Percentiles rank a stretch among this genome's conserved stretches.
Conservation (phyloP, 768 basidiomycete genomes). For the Neoboletus brunneissimus region DNA sequence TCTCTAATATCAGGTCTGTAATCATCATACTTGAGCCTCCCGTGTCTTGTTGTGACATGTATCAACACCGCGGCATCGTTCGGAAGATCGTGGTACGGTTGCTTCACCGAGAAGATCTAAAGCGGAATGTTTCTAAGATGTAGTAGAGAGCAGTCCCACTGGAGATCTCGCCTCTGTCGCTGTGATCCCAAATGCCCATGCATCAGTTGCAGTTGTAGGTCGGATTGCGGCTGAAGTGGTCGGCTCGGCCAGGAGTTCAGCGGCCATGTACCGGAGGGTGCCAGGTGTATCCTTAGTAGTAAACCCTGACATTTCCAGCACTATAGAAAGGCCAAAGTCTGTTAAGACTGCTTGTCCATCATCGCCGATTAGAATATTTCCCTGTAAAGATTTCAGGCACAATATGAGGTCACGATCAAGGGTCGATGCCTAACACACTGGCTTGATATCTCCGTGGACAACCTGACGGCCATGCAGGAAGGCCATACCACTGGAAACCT, state of each 20-base stretch:
- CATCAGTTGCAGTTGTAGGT: conserved; percentile 30
- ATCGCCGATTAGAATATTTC: conserved; percentile 38
- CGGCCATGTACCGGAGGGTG: conserved; percentile 41
- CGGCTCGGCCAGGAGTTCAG: conserved; percentile 29
- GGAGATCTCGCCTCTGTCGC: conserved; percentile 31
- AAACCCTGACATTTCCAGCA: conserved; percentile 36
- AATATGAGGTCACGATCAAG: neutral
- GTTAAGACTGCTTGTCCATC: conserved; percentile 31
- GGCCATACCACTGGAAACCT: conserved; percentile 20
- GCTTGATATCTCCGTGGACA: conserved; percentile 40
- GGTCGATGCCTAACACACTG: conserved; percentile 20
- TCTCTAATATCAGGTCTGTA: conserved; percentile 19
- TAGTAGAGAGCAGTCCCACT: neutral
- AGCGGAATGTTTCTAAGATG: neutral
- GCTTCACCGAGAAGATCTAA: conserved; percentile 25
- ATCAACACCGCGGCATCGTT: conserved; percentile 20
- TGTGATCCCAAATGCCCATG: conserved; percentile 39
- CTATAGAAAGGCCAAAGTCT: conserved; percentile 41
- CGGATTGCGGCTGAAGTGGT: conserved; percentile 14
- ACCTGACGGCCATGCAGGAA: conserved; percentile 25
- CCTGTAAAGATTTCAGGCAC: conserved; percentile 20
- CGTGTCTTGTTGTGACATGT: conserved; percentile 8
- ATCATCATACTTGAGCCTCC: conserved; percentile 17
- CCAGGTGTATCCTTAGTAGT: conserved; percentile 35
- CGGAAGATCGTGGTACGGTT: conserved; percentile 18